phyloP scores from a whole-genome alignment of 768 basidiomycete species.

The Cantharellus anzutake region DNA sequence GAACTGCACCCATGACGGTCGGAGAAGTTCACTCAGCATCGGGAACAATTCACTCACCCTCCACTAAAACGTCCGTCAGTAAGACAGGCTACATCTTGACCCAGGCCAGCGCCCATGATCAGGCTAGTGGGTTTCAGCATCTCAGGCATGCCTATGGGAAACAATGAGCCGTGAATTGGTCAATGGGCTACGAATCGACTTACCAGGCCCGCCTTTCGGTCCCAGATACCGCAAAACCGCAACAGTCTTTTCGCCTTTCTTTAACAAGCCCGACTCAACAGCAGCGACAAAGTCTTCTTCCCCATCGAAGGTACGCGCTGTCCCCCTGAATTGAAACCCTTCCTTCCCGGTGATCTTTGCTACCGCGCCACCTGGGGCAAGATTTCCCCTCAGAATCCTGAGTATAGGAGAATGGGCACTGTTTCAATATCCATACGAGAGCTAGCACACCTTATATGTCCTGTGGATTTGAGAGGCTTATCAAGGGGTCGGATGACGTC shows the following conservation, averaged over 20 bases:
- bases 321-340: constrained; percentile 74
- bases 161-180: not conserved
- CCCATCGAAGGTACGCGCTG: constrained; percentile 79
- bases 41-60: constrained; percentile 39
- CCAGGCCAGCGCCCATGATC: constrained; percentile 97
- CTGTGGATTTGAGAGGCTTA: constrained; percentile 74
- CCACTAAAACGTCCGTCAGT: constrained; percentile 98
- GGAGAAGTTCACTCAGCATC: constrained; percentile 5
- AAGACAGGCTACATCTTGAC: constrained; percentile 86
- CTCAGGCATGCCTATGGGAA: constrained; percentile 76
- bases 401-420: constrained; percentile 2
- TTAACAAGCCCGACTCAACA: constrained; percentile 73
- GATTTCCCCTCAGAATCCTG: constrained; percentile 79
- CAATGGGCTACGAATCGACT: not conserved
- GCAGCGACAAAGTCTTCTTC: constrained; percentile 80
- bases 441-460: constrained; percentile 56
- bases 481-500: constrained; percentile 76
- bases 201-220: constrained; percentile 89
- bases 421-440: not conserved
- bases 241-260: constrained; percentile 92
- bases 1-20: constrained; percentile 31
- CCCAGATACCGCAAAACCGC: constrained; percentile 91
- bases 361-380: constrained; percentile 90
- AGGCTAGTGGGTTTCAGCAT: constrained; percentile 97
- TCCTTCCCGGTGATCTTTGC: constrained; percentile 96